phyloP scores from a whole-genome alignment of 495 filamentous ascomycete species.

The Tuber microsphaerosporum region DNA sequence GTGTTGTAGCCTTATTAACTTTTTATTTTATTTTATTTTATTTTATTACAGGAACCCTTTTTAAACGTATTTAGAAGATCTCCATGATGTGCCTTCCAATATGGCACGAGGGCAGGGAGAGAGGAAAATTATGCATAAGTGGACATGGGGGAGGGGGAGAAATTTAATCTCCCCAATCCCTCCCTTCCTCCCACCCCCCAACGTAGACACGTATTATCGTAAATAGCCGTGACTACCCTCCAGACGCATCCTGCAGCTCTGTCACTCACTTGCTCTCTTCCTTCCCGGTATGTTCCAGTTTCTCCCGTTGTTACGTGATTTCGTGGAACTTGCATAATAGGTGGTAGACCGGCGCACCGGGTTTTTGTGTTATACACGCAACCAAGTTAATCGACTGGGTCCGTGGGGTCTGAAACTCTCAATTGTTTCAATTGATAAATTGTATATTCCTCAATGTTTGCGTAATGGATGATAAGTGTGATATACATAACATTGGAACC shows the following conservation, averaged over 20 bases:
- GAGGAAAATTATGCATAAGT: neutral
- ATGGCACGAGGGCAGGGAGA: neutral
- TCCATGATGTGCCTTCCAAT: neutral
- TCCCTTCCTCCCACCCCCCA: neutral
- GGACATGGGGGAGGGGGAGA: neutral
- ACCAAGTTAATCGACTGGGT: neutral
- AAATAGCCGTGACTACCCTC: conserved; percentile 3
- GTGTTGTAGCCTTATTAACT: neutral
- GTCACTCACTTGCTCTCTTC: neutral
- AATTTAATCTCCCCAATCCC: conserved; percentile 1
- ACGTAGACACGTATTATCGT: neutral
- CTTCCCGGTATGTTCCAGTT: conserved; percentile 2
- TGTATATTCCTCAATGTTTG: neutral
- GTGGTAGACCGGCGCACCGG: neutral
- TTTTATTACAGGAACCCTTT: neutral
- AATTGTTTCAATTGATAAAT: conserved; percentile 2
- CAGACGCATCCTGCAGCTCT: neutral
- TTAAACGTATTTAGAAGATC: neutral
- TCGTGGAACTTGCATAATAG: neutral
- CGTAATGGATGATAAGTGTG: neutral
- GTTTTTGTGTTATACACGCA: neutral
- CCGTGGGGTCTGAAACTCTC: neutral
- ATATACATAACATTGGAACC: neutral
- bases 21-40: neutral
- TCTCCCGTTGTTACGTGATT: neutral